phyloP scores from a whole-genome alignment of 768 basidiomycete species.

The Kwoniella bestiolae region DNA sequence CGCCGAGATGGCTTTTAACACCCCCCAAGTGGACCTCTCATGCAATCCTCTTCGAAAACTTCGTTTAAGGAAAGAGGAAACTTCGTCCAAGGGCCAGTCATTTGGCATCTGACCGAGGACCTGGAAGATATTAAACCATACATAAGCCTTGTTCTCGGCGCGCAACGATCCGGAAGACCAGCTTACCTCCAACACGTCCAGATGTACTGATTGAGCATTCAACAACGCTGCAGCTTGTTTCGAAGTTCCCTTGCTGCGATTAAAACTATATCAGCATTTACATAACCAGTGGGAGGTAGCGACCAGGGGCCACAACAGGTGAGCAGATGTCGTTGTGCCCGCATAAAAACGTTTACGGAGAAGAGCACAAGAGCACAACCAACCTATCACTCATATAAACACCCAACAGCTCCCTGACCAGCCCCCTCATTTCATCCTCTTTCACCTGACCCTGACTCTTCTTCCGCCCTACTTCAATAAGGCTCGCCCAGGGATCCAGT shows the following conservation, averaged over 20 bases:
- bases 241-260: constrained; percentile 62
- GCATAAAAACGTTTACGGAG: no score
- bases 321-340: no score
- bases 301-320: no score
- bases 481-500: constrained; percentile 63
- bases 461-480: constrained; percentile 57
- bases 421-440: constrained; percentile 63
- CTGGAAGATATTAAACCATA: constrained; percentile 52
- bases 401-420: constrained; percentile 73
- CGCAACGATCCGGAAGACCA: not conserved
- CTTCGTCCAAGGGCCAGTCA: constrained; percentile 72
- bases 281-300: no score
- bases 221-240: constrained; percentile 71
- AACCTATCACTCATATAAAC: constrained; percentile 82
- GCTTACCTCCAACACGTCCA: constrained; percentile 77
- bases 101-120: constrained; percentile 68
- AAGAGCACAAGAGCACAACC: constrained; percentile 48
- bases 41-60: constrained; percentile 79
- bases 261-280: no score
- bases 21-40: constrained; percentile 55
- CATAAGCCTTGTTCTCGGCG: not conserved
- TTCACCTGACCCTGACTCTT: constrained; percentile 58
- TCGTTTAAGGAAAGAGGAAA: constrained; percentile 77
- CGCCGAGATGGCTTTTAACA: constrained; percentile 75
- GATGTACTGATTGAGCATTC: constrained; percentile 76